Evolutionary conservation across 192 early-diverging fungal genomes (phyloP), one percentile per base, ranked within the genome.

Genomic region (Gaertneriomyces sp.): DNA sequence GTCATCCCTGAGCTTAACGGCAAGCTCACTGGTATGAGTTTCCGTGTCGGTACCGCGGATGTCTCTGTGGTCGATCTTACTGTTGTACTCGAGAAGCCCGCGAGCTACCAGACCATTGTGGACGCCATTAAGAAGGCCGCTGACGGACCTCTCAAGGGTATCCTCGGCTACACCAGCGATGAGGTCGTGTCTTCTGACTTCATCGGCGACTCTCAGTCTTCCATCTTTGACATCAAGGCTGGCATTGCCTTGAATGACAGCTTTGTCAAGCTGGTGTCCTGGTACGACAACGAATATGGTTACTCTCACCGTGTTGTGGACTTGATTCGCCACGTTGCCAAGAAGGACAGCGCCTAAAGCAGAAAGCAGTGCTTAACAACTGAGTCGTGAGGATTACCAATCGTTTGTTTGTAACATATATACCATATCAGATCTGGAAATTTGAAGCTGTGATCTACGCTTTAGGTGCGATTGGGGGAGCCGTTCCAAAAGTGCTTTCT

Each of bases 51-150:
- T 40, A 90, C 86, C 73, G 80, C 91, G 74, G 93, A 98, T 72
- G 96, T 98, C 57, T 96, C 94, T 20, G 92, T 98, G 50, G 95
- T 98, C 66, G 96, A 98, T 75, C 79, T 98, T 76, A 98, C 96
- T 42, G 90, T 90, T 62, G 91, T 93, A 71, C 79, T 95, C 58
- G 79, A 84, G 73, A 97, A 95, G 88, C 83, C 83, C 51, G 92
- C 96, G 56, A 86, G 81, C 69, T 96, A 96, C 81, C 88, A 90
- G 25, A 81, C 93, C 72, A 95, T 98, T 78, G 93, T 93, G 73
- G 80, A 74, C 16, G 87, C 76, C 63, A 78, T 98, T 80, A 94
- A 94, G 89, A 84, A 84, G 77, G 88, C 88, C 58, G 74, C 95
- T 50, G 88, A 94, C 72, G 73, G 78, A 41, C 76, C 87, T 61